Evolutionary conservation across 1,139 yeast species (phyloP).

Genomic region (Hemisphaericaspora xylofermentans): DNA sequence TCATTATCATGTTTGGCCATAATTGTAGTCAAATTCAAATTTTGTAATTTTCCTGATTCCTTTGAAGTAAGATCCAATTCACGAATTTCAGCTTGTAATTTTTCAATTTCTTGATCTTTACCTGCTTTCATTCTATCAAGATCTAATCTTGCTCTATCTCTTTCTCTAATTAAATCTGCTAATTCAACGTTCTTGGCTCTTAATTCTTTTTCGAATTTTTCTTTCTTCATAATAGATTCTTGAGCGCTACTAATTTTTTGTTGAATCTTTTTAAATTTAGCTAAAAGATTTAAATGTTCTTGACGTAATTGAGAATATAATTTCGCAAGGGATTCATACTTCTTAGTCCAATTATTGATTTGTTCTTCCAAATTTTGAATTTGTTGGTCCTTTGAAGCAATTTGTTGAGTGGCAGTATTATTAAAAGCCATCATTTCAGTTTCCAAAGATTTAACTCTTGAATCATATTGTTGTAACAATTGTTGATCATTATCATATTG

Average conservation of each 20-base stretch:
- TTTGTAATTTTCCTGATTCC: constrained; percentile 65
- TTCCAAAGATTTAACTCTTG: constrained; percentile 81
- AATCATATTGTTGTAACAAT: constrained; percentile 83
- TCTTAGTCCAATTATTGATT: constrained; percentile 74
- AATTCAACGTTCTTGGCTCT: constrained; percentile 84
- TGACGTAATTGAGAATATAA: constrained; percentile 88
- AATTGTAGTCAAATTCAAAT: constrained; percentile 61
- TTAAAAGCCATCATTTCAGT: constrained; percentile 64
- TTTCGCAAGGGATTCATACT: constrained; percentile 88
- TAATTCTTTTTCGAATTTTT: constrained; percentile 77
- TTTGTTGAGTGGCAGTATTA: constrained; percentile 69
- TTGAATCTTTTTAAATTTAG: constrained; percentile 80
- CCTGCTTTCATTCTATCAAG: constrained; percentile 69
- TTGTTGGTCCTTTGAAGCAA: constrained; percentile 77
- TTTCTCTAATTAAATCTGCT: constrained; percentile 85
- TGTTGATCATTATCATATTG: constrained; percentile 88
- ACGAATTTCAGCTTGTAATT: constrained; percentile 63
- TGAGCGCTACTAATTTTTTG: constrained; percentile 92
- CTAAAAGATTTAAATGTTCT: constrained; percentile 79
- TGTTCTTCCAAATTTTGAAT: constrained; percentile 72
- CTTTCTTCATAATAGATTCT: constrained; percentile 84
- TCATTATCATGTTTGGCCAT: constrained; percentile 64
- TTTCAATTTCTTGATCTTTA: constrained; percentile 67
- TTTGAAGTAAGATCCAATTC: constrained; percentile 60
- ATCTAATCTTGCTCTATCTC: constrained; percentile 86